These are phyloP conservation scores for Magnusiomyces ingens DNA, from an alignment of 1,139 yeast species.

Conservation along the genomic window DNA sequence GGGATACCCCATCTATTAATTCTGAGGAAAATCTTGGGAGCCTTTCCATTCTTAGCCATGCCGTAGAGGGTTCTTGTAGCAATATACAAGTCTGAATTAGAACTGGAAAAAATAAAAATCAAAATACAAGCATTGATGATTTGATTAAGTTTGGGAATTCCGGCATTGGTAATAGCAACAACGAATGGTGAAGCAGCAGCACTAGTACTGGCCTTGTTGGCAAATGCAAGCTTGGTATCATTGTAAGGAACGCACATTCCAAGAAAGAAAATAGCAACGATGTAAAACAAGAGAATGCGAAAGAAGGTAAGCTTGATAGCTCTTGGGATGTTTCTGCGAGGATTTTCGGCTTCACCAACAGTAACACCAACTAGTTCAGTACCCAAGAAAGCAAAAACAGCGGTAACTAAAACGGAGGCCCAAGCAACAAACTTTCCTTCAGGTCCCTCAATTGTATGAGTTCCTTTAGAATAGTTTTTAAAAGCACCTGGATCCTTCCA, in stretches of 20 bases:
- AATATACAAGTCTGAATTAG: slow-evolving; percentile 66
- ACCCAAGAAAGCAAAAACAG: slow-evolving; percentile 54
- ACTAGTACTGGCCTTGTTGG: slow-evolving; percentile 29
- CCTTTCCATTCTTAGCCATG: slow-evolving; percentile 54
- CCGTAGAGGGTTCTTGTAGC: slow-evolving; percentile 65
- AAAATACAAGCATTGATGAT: slow-evolving; percentile 63
- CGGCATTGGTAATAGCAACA: slow-evolving; percentile 53
- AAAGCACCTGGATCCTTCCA: slow-evolving; percentile 63
- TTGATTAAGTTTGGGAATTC: slow-evolving; percentile 54
- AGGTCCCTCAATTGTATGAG: slow-evolving; percentile 29
- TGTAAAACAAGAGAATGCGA: slow-evolving; percentile 45
- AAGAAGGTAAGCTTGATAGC: slow-evolving; percentile 75
- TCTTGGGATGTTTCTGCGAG: slow-evolving; percentile 66
- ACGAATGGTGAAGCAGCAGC: slow-evolving; percentile 75
- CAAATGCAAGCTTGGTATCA: slow-evolving; percentile 12
- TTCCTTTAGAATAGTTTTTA: slow-evolving; percentile 35
- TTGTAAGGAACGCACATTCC: slow-evolving; percentile 43
- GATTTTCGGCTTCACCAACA: slow-evolving; percentile 75
- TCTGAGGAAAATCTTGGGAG: slow-evolving; percentile 52
- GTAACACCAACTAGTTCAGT: slow-evolving; percentile 69
- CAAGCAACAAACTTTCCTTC: slow-evolving; percentile 59
- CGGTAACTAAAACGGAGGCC: slow-evolving; percentile 51
- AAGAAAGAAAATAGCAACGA: slow-evolving; percentile 42
- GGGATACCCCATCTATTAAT: slow-evolving; percentile 68
- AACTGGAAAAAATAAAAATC: slow-evolving; percentile 63